Evolutionary conservation across 2,329 filamentous ascomycete species (phyloP), one percentile per base, ranked within the genome.

Genomic region (Aspergillus pseudoglaucus): DNA sequence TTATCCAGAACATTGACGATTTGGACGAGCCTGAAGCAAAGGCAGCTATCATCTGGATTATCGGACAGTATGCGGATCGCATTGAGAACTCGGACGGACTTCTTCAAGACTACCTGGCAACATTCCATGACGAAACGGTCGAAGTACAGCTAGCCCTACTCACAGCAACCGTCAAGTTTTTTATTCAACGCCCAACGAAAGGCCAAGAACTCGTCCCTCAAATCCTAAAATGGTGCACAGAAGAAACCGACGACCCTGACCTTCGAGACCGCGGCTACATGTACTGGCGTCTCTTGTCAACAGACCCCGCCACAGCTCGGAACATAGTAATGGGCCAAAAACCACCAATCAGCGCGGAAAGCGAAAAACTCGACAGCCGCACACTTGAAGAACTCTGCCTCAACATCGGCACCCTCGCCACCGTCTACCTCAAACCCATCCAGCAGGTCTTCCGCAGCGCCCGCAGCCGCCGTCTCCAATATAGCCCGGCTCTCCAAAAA

Each of bases 41-140:
- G 68, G 90, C 93, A 1, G 93, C 93, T 49, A 95, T 98, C 83
- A 93, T 98, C 40, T 98, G 93, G 93, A 93, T 98, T 32, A 98
- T 98, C 64, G 93, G 93, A 2, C 89, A 98, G 67, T 98, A 98
- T 61, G 93, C 93, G 8, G 90, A 94, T 64, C 85, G 93, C 40
- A 98, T 98, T 59, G 93, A 98, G 66, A 97, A 98, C 67, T 93
- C 88, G 14, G 93, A 97, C 59, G 88, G 86, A 0, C 77, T 98
- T 2, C 79, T 98, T 7, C 91, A 98, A 59, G 93, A 98, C 67
- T 98, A 97, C 66, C 68, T 98, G 7, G 91, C 91, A 64, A 87
- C 88, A 0, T 98, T 97, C 72, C 81, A 87, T 23, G 93, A 98
- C 59, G 93, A 98, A 69, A 86, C 90, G 0, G 86, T 96, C 14